A percentile compares a stretch with the other conserved stretches of the same genome.
phyloP scores from a whole-genome alignment of 306 rosid species.

The Trifolium subterraneum region DNA sequence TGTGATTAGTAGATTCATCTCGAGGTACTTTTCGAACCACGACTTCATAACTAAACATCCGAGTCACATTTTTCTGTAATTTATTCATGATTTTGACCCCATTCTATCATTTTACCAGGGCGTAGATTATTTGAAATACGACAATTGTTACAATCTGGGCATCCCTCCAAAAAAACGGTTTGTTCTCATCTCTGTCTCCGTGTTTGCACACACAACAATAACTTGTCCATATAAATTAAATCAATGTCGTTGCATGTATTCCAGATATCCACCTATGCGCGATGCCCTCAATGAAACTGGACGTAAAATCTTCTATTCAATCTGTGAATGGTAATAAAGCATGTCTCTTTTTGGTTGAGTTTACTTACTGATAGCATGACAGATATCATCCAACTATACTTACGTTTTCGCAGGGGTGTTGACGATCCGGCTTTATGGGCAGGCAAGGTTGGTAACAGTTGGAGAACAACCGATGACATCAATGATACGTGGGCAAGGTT shows the following conservation, averaged over 20 bases:
- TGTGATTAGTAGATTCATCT: not conserved
- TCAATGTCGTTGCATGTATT: slow-evolving; percentile 44
- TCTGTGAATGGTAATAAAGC: slow-evolving; percentile 81
- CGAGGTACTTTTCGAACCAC: slow-evolving; percentile 27
- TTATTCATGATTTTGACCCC: not conserved
- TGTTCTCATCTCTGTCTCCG: slow-evolving; percentile 45
- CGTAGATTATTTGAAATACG: slow-evolving; percentile 93
- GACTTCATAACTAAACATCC: slow-evolving; percentile 9
- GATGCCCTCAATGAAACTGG: slow-evolving; percentile 80
- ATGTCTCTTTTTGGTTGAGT: slow-evolving; percentile 37
- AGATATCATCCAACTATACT: slow-evolving; percentile 3
- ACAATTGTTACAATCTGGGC: slow-evolving; percentile 89
- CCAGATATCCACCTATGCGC: slow-evolving; percentile 98
- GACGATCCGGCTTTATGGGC: slow-evolving; percentile 99
- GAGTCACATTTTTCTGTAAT: slow-evolving; percentile 32
- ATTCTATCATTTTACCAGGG: slow-evolving; percentile 57
- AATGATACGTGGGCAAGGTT: slow-evolving; percentile 97
- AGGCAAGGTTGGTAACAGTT: slow-evolving; percentile 85
- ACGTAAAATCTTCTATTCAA: slow-evolving; percentile 73
- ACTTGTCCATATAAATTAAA: slow-evolving; percentile 41
- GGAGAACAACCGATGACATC: slow-evolving; percentile 97
- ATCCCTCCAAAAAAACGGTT: slow-evolving; percentile 80
- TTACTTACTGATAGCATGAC: slow-evolving; percentile 28
- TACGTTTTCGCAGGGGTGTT: slow-evolving; percentile 70
- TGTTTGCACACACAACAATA: slow-evolving; percentile 23